A percentile compares a stretch with the other conserved stretches of the same genome.
Conservation (phyloP, 306 rosid genomes). For the Dalbergia cochinchinensis region DNA sequence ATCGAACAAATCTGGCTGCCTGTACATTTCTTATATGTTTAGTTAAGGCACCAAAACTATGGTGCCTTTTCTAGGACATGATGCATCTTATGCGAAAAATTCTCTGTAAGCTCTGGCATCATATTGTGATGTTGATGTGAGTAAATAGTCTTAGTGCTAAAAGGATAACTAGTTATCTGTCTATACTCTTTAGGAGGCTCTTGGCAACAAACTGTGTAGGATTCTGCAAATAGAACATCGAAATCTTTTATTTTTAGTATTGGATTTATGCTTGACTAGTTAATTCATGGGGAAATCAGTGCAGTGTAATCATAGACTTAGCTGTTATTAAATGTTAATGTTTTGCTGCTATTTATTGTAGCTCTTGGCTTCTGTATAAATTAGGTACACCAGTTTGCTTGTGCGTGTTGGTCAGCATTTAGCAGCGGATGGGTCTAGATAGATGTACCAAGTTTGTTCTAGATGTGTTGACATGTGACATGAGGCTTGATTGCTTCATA, state of each 20-base stretch:
- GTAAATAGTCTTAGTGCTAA: no score
- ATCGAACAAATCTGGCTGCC: not conserved
- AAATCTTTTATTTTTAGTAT: not conserved
- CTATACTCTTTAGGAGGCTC: not conserved
- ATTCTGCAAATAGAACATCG: not conserved
- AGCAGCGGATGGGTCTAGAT: not conserved
- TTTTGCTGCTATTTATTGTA: not conserved
- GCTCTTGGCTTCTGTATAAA: not conserved
- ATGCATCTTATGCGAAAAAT: not conserved
- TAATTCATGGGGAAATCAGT: not conserved
- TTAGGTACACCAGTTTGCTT: not conserved
- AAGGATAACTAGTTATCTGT: no score
- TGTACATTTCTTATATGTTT: not conserved
- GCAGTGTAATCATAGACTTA: not conserved
- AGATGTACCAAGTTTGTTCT: no score
- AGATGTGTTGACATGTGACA: no score
- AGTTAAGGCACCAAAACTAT: not conserved
- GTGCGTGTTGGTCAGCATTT: not conserved
- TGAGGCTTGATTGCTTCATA: no score
- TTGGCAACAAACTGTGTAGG: not conserved
- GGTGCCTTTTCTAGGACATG: constrained; percentile 4
- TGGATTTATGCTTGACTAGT: not conserved
- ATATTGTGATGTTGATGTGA: not conserved
- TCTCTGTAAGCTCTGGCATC: not conserved
- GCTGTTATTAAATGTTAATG: not conserved